phyloP scores from a whole-genome alignment of 1,284 basidiomycete genomes.

The Fomitopsis betulina region DNA sequence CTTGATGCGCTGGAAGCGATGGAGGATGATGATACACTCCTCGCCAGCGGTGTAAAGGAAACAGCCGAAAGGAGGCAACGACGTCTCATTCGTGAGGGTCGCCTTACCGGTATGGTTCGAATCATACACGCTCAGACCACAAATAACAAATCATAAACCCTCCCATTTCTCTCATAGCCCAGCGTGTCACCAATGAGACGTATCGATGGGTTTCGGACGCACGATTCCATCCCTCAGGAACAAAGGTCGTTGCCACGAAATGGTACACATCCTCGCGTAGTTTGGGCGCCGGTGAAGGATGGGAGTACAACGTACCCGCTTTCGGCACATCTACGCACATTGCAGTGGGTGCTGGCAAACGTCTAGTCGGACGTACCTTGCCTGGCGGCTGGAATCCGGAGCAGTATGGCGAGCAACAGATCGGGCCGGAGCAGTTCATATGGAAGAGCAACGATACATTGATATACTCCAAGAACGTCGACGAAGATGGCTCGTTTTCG shows the following conservation, averaged over 20 bases:
- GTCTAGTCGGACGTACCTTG: conserved; percentile 50
- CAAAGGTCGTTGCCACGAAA: conserved; percentile 62
- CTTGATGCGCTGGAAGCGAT: conserved; percentile 31
- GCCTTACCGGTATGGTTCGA: conserved; percentile 39
- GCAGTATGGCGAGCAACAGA: conserved; percentile 61
- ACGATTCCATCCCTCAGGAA: conserved; percentile 62
- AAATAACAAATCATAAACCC: background rate
- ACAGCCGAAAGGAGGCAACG: conserved; percentile 39
- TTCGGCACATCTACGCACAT: conserved; percentile 25
- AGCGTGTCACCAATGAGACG: conserved; percentile 68
- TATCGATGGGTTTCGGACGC: conserved; percentile 65
- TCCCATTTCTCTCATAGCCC: conserved; percentile 32
- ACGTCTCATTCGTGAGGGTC: conserved; percentile 56
- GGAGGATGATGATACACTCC: conserved; percentile 41
- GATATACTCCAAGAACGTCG: conserved; percentile 62
- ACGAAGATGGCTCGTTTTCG: conserved; percentile 46
- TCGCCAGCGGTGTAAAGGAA: conserved; percentile 47
- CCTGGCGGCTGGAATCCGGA: conserved; percentile 55
- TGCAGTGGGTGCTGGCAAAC: conserved; percentile 44
- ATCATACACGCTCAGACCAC: background rate
- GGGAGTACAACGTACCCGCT: conserved; percentile 53
- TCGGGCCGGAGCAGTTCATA: conserved; percentile 67
- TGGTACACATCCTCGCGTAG: conserved; percentile 64
- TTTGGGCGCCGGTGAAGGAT: conserved; percentile 66
- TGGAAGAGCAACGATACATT: conserved; percentile 54